Evolutionary conservation across 805 yeast genomes (phyloP).

Genomic region (Limtongia smithiae): DNA sequence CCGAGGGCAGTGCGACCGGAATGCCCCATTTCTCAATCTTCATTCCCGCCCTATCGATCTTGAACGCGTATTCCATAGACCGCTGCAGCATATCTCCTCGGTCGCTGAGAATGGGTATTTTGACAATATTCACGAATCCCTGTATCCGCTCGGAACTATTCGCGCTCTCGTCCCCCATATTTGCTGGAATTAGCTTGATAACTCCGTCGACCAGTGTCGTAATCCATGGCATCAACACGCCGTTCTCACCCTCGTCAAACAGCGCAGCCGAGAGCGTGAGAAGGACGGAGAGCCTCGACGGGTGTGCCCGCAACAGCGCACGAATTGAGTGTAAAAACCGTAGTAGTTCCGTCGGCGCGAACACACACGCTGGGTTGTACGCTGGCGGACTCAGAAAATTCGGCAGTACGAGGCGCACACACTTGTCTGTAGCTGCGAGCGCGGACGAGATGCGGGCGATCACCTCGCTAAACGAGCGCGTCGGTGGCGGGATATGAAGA

Average conservation of each 20-base stretch:
- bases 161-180: slow-evolving; percentile 1
- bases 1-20: slow-evolving; percentile 72
- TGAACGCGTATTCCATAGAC: slow-evolving; percentile 77
- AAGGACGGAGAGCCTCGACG: slow-evolving; percentile 3
- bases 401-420: slow-evolving; percentile 16
- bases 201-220: slow-evolving; percentile 66
- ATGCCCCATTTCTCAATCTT: slow-evolving; percentile 96
- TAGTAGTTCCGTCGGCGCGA: slow-evolving; percentile 7
- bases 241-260: slow-evolving; percentile 21
- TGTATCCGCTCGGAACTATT: slow-evolving; percentile 41
- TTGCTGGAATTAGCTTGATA: slow-evolving; percentile 65
- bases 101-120: slow-evolving; percentile 68
- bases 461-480: no score
- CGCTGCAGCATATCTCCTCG: slow-evolving; percentile 75
- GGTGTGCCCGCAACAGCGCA: slow-evolving; percentile 9
- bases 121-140: slow-evolving; percentile 74
- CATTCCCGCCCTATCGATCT: slow-evolving; percentile 75
- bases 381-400: slow-evolving; percentile 15
- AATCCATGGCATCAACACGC: slow-evolving; percentile 46
- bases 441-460: no score
- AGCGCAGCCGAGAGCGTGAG: slow-evolving; percentile 17
- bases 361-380: slow-evolving; percentile 4
- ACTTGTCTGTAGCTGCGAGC: no score
- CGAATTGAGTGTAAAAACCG: slow-evolving; percentile 9
- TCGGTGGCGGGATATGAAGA: no score